Conservation (phyloP, 2,329 filamentous ascomycete species). For the Fusarium penzigii region DNA sequence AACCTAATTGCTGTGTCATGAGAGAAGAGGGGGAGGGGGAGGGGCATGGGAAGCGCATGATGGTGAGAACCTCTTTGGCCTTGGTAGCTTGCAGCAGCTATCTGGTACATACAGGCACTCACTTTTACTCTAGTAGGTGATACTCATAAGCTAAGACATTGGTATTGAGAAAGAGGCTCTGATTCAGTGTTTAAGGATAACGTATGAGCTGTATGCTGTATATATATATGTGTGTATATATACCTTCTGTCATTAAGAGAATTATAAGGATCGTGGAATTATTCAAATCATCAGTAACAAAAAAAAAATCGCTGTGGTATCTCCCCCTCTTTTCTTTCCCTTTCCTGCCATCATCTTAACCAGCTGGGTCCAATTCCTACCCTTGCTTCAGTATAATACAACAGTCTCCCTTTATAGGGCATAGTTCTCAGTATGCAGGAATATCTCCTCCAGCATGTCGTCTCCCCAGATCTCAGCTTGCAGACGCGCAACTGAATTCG, state of each 20-base stretch:
- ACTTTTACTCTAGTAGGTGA: too few species aligned
- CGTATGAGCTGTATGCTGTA: too few species aligned
- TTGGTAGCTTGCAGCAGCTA: neutral
- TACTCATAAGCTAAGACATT: neutral
- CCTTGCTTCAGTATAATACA: neutral
- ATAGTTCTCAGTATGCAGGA: conserved; percentile 94
- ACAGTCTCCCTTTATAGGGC: conserved; percentile 57
- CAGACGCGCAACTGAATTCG: conserved; percentile 78
- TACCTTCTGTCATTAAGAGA: neutral
- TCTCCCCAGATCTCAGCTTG: conserved; percentile 84
- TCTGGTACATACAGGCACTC: too few species aligned
- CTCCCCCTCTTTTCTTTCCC: conserved; percentile 5
- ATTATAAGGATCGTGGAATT: neutral
- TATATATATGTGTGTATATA: too few species aligned
- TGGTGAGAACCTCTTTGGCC: conserved; percentile 11
- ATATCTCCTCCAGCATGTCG: conserved; percentile 81
- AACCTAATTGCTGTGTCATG: neutral
- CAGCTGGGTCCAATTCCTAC: too few species aligned
- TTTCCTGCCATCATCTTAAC: too few species aligned
- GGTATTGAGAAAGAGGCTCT: neutral
- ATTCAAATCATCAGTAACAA: neutral
- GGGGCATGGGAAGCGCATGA: conserved; percentile 6
- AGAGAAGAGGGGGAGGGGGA: conserved; percentile 6
- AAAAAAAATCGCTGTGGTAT: conserved; percentile 30
- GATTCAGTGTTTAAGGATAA: too few species aligned